A percentile compares a stretch with the other conserved stretches of the same genome.
Evolutionary conservation across 495 filamentous ascomycete species (phyloP).

Genomic region (Daldinia caldariorum): DNA sequence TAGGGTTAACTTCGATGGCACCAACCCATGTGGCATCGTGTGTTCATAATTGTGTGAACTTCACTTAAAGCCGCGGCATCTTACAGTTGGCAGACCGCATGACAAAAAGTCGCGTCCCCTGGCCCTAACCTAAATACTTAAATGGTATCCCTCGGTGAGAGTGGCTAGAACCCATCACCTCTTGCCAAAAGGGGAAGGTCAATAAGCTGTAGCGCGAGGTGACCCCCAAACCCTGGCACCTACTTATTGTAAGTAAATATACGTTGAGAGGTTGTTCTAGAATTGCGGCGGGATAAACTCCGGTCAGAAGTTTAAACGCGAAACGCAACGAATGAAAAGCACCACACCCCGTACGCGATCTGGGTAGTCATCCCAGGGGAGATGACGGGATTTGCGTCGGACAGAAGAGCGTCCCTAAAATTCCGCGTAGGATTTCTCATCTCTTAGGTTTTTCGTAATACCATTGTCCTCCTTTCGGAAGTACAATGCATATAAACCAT

Average conservation of each 20-base stretch:
- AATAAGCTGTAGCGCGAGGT: background rate
- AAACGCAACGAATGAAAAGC: slow-evolving; percentile 5
- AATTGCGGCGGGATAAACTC: background rate
- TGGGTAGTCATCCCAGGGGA: background rate
- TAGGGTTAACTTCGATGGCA: slow-evolving; percentile 25
- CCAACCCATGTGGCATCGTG: slow-evolving; percentile 29
- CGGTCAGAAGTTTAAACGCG: slow-evolving; percentile 31
- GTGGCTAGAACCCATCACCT: slow-evolving; percentile 18
- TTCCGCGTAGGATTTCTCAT: slow-evolving; percentile 31
- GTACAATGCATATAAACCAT: too few relatives aligned
- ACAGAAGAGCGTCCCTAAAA: slow-evolving; percentile 6
- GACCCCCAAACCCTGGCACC: background rate
- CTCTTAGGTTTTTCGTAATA: slow-evolving; percentile 9
- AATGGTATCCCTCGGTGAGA: slow-evolving; percentile 19
- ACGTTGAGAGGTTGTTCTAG: background rate
- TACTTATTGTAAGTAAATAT: background rate
- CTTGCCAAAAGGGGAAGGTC: slow-evolving; percentile 29
- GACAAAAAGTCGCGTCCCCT: too few relatives aligned
- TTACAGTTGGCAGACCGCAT: too few relatives aligned
- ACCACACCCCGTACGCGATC: slow-evolving; percentile 10
- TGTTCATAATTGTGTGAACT: slow-evolving; percentile 2
- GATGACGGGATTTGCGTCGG: slow-evolving; percentile 22
- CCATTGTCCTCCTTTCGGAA: background rate
- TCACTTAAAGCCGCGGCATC: background rate
- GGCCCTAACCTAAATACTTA: slow-evolving; percentile 15